Conservation (phyloP, 345 rosid genomes). For the Geranium brycei region DNA sequence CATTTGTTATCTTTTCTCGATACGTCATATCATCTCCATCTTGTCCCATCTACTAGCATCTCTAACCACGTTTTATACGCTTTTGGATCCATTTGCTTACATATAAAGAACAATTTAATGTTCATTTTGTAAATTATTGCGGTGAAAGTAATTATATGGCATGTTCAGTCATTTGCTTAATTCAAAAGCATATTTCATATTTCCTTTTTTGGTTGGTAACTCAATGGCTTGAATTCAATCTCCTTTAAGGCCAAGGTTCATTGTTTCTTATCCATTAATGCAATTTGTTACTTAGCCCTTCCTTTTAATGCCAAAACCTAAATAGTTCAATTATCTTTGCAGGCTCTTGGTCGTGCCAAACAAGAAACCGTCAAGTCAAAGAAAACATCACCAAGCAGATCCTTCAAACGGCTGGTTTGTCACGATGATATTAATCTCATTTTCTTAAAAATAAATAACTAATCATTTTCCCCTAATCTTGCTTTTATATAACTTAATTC, state of each 20-base stretch:
- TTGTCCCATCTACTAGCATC: too few relatives aligned
- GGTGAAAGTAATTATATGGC: not conserved
- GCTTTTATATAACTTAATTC: not conserved
- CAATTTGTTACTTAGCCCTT: not conserved
- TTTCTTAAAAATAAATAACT: not conserved
- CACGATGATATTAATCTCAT: conserved; percentile 1
- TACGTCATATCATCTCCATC: too few relatives aligned
- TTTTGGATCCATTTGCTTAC: too few relatives aligned
- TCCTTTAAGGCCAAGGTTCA: too few relatives aligned
- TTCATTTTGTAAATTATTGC: too few relatives aligned
- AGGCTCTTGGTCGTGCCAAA: conserved; percentile 64
- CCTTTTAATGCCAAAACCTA: not conserved
- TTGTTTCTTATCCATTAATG: too few relatives aligned
- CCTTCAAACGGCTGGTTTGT: conserved; percentile 57
- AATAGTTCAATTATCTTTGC: not conserved
- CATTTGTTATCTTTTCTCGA: too few relatives aligned
- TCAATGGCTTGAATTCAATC: too few relatives aligned
- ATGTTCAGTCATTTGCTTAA: not conserved
- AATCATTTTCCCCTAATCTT: conserved; percentile 1
- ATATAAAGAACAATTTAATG: too few relatives aligned
- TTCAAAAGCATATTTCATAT: too few relatives aligned
- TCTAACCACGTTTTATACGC: too few relatives aligned
- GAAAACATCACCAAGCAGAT: conserved; percentile 29
- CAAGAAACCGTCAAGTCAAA: conserved; percentile 35
- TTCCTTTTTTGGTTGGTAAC: too few relatives aligned